phyloP scores from a whole-genome alignment of 2,329 filamentous ascomycete species.

The Chaetomiaceae sp. region DNA sequence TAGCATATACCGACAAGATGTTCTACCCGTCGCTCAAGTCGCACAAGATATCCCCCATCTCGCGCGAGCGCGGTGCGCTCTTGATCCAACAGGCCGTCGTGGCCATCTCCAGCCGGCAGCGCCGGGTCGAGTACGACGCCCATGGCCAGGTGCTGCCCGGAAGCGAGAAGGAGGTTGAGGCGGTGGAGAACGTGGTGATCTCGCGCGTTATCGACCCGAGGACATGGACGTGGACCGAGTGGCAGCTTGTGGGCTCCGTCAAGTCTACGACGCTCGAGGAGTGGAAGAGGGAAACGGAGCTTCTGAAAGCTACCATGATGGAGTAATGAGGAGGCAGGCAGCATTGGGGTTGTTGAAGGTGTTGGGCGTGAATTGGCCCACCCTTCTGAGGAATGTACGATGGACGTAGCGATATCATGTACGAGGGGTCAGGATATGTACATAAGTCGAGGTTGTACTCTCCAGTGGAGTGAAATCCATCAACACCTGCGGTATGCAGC shows the following conservation, averaged over 20 bases:
- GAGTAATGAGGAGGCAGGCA: constrained; percentile 18
- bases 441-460: no score
- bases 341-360: background rate
- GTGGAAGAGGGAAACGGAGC: constrained; percentile 33
- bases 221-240: constrained; percentile 45
- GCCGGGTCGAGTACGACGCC: constrained; percentile 38
- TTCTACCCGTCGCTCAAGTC: constrained; percentile 47
- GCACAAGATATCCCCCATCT: constrained; percentile 46
- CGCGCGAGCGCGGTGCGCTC: constrained; percentile 32
- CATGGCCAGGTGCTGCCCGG: constrained; percentile 35
- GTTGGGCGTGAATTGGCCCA: background rate
- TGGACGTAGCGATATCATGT: background rate
- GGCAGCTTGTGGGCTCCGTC: constrained; percentile 61
- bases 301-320: constrained; percentile 25
- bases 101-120: constrained; percentile 51
- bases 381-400: background rate
- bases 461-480: no score
- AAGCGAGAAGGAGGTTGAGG: constrained; percentile 44
- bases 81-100: constrained; percentile 56
- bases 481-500: no score
- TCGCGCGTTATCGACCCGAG: constrained; percentile 40
- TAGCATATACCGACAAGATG: constrained; percentile 40
- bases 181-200: constrained; percentile 60
- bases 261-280: constrained; percentile 45
- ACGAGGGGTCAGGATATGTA: no score